Evolutionary conservation across 2,329 filamentous ascomycete genomes (phyloP), one percentile per base, ranked within the genome.

Genomic region (Phialemonium atrogriseum): DNA sequence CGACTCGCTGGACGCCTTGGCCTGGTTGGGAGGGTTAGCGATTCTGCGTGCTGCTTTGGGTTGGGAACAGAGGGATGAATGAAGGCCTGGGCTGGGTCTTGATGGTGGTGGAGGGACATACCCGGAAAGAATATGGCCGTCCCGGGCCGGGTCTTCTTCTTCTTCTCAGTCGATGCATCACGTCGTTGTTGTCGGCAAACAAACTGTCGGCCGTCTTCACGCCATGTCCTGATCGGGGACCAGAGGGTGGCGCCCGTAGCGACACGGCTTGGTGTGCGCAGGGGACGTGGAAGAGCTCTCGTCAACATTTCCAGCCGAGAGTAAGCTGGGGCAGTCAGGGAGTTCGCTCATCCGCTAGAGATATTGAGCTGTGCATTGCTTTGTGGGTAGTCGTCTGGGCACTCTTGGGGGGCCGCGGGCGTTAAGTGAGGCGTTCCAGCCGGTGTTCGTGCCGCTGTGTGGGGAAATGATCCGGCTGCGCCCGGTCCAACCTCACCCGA

Each of bases 1-100:
- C 85, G 31, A 93, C 82, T 51, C 84, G 80, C 55, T 94, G 86
- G 12, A 93, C 86, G 45, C 86, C 86, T 60, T 94, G 86, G 47
- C 85, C 85, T 88, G 49, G 34, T 13, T 21, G 3, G 17, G 10
- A 1, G 10, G n/a, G n/a, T n/a, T n/a, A n/a, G n/a, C n/a, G n/a
- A n/a, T 16, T 34, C 30, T 14, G 8, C 13, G 24, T 7, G 24
- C 24, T 13, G 8, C 8, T 13, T 7, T 7, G 24, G 7, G 7
- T 4, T 2, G 17, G 10, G 16, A 11, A 12, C 3, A 14, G 12
- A 30, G 13, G 12, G 5, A n/a, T 15, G 20, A 10, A 23, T 26
- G 16, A n/a, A 20, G 14, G 10, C 16, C 9, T 10, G 19, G 27
- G 24, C n/a, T 10, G 5, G n/a, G 13, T 13, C 23, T 27, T 30